These are phyloP conservation scores for Diaporthe destruens DNA, from an alignment of 2,329 filamentous ascomycete species.

Conservation along the genomic window DNA sequence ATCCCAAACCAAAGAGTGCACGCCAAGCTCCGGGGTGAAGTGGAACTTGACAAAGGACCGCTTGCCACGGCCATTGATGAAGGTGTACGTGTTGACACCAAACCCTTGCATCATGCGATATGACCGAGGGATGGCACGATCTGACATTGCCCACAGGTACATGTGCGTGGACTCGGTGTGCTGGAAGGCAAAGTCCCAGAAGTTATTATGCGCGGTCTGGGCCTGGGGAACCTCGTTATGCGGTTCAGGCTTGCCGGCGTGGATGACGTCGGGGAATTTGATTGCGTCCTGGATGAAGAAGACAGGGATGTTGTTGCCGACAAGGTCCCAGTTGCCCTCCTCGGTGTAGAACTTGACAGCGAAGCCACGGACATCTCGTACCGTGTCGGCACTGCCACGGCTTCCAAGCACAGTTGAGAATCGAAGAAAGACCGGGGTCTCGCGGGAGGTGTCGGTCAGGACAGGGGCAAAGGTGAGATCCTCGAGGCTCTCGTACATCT, in stretches of 20 bases:
- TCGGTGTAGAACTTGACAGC: conserved; percentile 83
- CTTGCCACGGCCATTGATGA: conserved; percentile 76
- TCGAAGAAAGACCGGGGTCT: conserved; percentile 76
- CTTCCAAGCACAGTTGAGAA: conserved; percentile 85
- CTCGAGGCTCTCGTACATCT: conserved; percentile 70
- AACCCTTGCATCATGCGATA: conserved; percentile 91
- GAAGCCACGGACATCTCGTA: conserved; percentile 86
- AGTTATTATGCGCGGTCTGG: conserved; percentile 79
- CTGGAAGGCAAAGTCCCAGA: conserved; percentile 79
- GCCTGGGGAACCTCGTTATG: conserved; percentile 79
- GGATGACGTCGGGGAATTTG: conserved; percentile 78
- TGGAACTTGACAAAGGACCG: conserved; percentile 83
- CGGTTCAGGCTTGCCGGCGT: conserved; percentile 76
- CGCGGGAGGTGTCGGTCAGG: conserved; percentile 71
- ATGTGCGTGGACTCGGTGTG: conserved; percentile 82
- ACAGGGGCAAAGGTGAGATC: conserved; percentile 74
- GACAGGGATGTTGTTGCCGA: conserved; percentile 80
- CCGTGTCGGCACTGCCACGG: conserved; percentile 82
- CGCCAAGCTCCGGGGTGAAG: conserved; percentile 79
- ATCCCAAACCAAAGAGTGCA: conserved; percentile 83
- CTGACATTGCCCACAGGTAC: conserved; percentile 84
- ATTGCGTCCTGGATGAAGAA: conserved; percentile 83
- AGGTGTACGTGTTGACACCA: conserved; percentile 82
- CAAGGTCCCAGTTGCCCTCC: conserved; percentile 82
- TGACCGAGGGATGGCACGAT: conserved; percentile 78